phyloP scores from a whole-genome alignment of 2,329 filamentous ascomycete species.

The Chaetomiaceae sp. region DNA sequence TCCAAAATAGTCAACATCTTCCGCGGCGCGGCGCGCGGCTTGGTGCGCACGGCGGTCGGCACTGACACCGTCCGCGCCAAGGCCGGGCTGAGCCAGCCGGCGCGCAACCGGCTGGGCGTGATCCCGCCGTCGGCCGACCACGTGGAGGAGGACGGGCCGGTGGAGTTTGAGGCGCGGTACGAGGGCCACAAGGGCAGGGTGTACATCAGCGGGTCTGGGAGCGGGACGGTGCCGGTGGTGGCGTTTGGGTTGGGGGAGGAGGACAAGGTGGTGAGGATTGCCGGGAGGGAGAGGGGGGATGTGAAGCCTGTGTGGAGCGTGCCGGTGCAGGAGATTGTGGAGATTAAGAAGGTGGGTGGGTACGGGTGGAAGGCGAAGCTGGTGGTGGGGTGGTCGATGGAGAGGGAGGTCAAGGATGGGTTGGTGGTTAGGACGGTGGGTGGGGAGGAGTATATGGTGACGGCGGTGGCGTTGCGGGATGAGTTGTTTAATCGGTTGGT shows the following conservation, averaged over 20 bases:
- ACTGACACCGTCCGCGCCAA: conserved; percentile 67
- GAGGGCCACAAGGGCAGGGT: conserved; percentile 62
- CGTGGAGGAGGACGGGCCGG: conserved; percentile 51
- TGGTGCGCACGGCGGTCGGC: conserved; percentile 64
- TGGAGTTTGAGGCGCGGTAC: conserved; percentile 69
- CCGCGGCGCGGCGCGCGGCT: conserved; percentile 62
- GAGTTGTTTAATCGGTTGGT: conserved; percentile 76
- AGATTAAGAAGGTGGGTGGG: conserved; percentile 73
- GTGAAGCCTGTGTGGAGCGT: conserved; percentile 63
- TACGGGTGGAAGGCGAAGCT: conserved; percentile 81
- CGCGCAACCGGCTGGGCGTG: conserved; percentile 66
- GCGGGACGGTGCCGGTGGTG: conserved; percentile 59
- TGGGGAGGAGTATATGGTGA: conserved; percentile 55
- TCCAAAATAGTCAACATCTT: conserved; percentile 56
- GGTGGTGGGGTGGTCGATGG: conserved; percentile 72
- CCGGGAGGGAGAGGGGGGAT: conserved; percentile 41
- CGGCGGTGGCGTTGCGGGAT: conserved; percentile 65
- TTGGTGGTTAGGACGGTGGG: conserved; percentile 57
- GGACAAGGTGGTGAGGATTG: conserved; percentile 52
- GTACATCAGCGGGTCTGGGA: conserved; percentile 65
- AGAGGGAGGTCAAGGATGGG: conserved; percentile 68
- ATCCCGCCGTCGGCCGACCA: conserved; percentile 38
- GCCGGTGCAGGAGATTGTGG: conserved; percentile 62
- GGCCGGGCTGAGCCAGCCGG: conserved; percentile 49
- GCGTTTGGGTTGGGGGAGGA: conserved; percentile 56